Conservation (phyloP, 768 basidiomycete genomes). For the Hericium alpestre region DNA sequence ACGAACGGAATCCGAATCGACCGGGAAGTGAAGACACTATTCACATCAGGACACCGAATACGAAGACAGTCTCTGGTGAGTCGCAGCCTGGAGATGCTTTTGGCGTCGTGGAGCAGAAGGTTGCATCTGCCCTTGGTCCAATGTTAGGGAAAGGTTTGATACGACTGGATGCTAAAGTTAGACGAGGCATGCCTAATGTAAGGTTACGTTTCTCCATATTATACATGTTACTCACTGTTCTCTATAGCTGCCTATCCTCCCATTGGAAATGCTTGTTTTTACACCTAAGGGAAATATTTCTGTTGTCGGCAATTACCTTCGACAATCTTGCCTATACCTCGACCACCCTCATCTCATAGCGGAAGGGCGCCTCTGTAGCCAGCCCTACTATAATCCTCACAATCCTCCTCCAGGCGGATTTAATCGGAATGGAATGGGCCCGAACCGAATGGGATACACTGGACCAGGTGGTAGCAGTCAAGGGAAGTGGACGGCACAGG, state of each 20-base stretch:
- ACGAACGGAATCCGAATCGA: constrained; percentile 51
- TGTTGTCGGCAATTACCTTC: constrained; percentile 69
- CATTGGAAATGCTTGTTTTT: constrained; percentile 79
- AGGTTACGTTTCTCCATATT: constrained; percentile 21
- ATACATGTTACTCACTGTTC: constrained; percentile 4
- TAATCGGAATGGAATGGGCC: constrained; percentile 30
- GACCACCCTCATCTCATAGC: constrained; percentile 55
- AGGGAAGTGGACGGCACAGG: constrained; percentile 46
- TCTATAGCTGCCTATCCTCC: constrained; percentile 66
- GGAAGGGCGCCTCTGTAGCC: constrained; percentile 31
- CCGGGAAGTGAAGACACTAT: constrained; percentile 54
- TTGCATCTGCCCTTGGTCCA: constrained; percentile 66
- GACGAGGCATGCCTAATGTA: constrained; percentile 54
- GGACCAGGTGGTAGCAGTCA: constrained; percentile 27
- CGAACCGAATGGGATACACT: constrained; percentile 28
- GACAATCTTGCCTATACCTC: constrained; percentile 56
- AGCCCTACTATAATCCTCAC: constrained; percentile 85
- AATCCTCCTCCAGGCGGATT: constrained; percentile 67
- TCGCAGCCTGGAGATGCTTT: constrained; percentile 53
- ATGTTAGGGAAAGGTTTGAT: constrained; percentile 81
- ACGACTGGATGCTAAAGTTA: constrained; percentile 67
- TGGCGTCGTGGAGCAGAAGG: constrained; percentile 79
- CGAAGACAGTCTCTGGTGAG: constrained; percentile 43
- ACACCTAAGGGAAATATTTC: constrained; percentile 89
- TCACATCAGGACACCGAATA: constrained; percentile 59